Conservation (phyloP, 225 moss, liverwort and hornwort genomes). For the Antitrichia curtipendula region DNA sequence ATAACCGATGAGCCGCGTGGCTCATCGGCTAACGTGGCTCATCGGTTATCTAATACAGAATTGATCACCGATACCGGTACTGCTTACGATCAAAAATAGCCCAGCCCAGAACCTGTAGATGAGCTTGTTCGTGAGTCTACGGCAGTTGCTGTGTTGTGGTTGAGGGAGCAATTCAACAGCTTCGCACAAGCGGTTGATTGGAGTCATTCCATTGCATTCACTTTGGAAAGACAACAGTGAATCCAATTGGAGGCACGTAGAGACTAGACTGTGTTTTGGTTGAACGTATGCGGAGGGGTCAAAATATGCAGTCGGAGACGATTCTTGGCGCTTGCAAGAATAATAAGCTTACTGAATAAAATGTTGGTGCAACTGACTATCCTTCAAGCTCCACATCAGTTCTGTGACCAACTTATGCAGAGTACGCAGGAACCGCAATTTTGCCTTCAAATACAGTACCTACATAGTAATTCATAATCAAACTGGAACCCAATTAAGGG, state of each 20-base stretch:
- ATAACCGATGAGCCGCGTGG: too few species aligned
- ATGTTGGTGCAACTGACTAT: neutral
- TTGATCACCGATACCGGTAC: neutral
- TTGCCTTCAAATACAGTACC: neutral
- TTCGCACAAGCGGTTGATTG: neutral
- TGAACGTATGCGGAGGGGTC: neutral
- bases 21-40: too few species aligned
- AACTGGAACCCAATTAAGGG: neutral
- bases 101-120: neutral
- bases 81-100: neutral
- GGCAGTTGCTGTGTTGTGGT: neutral
- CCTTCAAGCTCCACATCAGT: neutral
- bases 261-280: neutral
- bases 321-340: neutral
- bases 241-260: neutral
- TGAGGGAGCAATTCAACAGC: neutral
- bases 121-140: neutral
- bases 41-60: too few species aligned
- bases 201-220: neutral
- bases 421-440: neutral
- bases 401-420: neutral
- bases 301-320: neutral
- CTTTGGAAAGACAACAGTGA: neutral
- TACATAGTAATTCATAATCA: too few species aligned
- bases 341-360: too few species aligned